Percentiles rank a stretch among this genome's conserved stretches.
These are phyloP conservation scores for Alternaria sp. DNA, from an alignment of 2,329 filamentous ascomycete species.

Conservation along the genomic window DNA sequence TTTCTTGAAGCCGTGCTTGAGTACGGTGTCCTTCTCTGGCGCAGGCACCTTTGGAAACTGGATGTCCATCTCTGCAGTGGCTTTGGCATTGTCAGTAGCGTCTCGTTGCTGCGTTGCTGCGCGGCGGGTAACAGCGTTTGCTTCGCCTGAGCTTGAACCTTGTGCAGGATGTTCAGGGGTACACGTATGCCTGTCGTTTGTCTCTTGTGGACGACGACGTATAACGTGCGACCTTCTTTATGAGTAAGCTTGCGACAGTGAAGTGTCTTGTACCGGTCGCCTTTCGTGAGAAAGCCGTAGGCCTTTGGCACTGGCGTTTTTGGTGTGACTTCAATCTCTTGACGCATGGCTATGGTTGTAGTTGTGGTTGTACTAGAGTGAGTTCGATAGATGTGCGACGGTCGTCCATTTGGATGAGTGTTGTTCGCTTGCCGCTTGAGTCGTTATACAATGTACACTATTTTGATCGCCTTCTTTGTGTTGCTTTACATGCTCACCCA, in stretches of 20 bases:
- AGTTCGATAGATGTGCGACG: background rate
- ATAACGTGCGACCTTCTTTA: constrained; percentile 38
- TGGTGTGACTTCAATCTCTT: constrained; percentile 35
- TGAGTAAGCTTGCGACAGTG: constrained; percentile 46
- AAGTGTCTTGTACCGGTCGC: constrained; percentile 47
- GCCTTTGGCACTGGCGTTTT: constrained; percentile 37
- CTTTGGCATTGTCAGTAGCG: constrained; percentile 30
- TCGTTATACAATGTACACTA: background rate
- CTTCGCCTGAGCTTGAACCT: constrained; percentile 52
- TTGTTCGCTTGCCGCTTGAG: background rate
- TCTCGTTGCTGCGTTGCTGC: constrained; percentile 50
- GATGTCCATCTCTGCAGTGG: constrained; percentile 44
- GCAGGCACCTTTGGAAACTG: constrained; percentile 56
- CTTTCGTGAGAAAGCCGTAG: constrained; percentile 48
- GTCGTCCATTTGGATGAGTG: background rate
- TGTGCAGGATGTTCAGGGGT: constrained; percentile 50
- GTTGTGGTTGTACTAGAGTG: background rate
- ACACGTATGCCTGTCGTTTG: constrained; percentile 55
- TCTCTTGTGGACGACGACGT: constrained; percentile 42
- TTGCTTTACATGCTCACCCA: background rate
- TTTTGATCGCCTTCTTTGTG: background rate
- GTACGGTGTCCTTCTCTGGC: constrained; percentile 45
- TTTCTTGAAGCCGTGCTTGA: constrained; percentile 58
- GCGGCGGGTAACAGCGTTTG: constrained; percentile 54
- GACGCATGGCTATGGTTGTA: constrained; percentile 11